Base-by-base conservation (phyloP, 2,329 filamentous ascomycete genomes). In the Arthroderma uncinatum region DNA sequence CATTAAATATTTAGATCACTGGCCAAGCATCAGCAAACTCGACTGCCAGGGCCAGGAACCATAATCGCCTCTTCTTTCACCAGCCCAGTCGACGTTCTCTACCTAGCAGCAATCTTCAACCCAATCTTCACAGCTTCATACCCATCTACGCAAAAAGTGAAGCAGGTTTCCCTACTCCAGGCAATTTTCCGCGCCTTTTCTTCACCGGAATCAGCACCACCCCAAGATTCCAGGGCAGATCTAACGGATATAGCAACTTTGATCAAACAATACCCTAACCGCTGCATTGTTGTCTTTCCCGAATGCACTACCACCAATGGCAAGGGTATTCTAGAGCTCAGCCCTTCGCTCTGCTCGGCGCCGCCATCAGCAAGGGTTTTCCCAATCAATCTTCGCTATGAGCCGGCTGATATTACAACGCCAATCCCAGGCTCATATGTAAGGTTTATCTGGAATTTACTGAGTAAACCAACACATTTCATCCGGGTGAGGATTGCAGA, bases 251-350 rank as follows among this genome's bases (percentile, higher is more conserved):
- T 91, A 47, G 74, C 77, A 21, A 76, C 79, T 1, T 78, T 97
- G 3, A 68, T 90, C 9, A 73, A 77, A 33, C 76, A 80, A 58
- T 81, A 94, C 68, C 89, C 89, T 0, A 78, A 81, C 58, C 83
- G 89, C 48, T 82, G 89, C 59, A 81, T 97, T 61, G 89, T 85
- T 60, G 83, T 95, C 1, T 96, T 97, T 70, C 92, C 93, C 10
- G 93, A 98, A 74, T 92, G 87, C 72, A 93, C 87, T 3, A 95
- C 93, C 0, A 95, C 89, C 47, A 98, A 98, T 68, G 92, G 92
- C 61, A 85, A 88, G 63, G 93, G 86, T 3, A 91, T 97, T 61
- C 74, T 98, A 10, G 87, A 89, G 1, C 82, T 95, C 57, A 89
- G 86, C 60, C 89, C 87, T 0, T 85, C 84, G 54, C 78, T 98